Percentiles rank a stretch among this genome's conserved stretches.
Conservation (phyloP, 805 yeast genomes). For the Kodamaea neixiangensis region DNA sequence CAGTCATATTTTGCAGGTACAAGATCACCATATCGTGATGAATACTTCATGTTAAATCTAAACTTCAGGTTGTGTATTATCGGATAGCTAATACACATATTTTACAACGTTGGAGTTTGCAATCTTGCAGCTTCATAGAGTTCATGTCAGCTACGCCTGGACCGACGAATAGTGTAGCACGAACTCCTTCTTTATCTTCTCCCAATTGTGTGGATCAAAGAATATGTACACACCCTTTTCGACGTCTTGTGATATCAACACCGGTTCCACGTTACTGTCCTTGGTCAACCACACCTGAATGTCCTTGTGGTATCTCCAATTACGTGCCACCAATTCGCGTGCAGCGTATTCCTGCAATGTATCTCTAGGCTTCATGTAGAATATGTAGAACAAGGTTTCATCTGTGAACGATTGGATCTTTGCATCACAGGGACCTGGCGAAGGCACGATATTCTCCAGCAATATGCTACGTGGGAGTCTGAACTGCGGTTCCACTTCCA, state of each 20-base stretch:
- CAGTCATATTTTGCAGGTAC: too few relatives aligned
- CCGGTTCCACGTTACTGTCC: constrained; percentile 86
- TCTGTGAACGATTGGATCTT: constrained; percentile 71
- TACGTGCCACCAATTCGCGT: constrained; percentile 83
- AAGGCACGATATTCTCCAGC: constrained; percentile 34
- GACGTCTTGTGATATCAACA: constrained; percentile 73
- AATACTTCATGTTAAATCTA: background rate
- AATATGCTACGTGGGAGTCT: constrained; percentile 54
- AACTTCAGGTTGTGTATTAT: background rate
- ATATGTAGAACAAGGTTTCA: constrained; percentile 89
- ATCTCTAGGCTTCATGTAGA: constrained; percentile 92
- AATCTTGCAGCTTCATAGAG: background rate
- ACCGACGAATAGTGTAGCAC: constrained; percentile 51
- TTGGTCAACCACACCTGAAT: constrained; percentile 96
- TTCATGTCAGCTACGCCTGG: constrained; percentile 21
- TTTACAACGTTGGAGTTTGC: background rate
- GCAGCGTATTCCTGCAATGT: constrained; percentile 93
- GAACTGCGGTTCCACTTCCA: constrained; percentile 86
- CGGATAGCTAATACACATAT: background rate
- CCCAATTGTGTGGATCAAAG: constrained; percentile 96
- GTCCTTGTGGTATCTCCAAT: constrained; percentile 97
- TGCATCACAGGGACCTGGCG: constrained; percentile 46
- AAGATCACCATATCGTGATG: too few relatives aligned
- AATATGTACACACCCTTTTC: constrained; percentile 93
- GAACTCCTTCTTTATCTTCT: constrained; percentile 75